These are phyloP conservation scores for Lactarius sanguifluus DNA, from an alignment of 768 basidiomycete species.

Conservation along the genomic window DNA sequence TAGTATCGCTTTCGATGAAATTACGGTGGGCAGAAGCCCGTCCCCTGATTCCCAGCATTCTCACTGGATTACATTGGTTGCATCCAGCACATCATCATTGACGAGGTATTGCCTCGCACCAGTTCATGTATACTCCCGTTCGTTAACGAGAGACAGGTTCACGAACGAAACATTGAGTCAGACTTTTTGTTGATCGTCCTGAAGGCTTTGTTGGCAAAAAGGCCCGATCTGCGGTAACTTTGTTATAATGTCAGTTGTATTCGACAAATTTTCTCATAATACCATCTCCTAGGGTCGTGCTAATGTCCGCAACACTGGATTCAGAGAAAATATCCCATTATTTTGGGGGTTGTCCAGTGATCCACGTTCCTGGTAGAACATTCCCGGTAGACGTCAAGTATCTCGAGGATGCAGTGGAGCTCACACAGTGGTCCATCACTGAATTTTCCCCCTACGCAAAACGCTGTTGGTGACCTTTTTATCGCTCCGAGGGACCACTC, in stretches of 20 bases:
- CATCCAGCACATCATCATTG: slow-evolving; percentile 85
- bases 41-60: slow-evolving; percentile 18
- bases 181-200: slow-evolving; percentile 95
- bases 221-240: slow-evolving; percentile 77
- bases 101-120: slow-evolving; percentile 58
- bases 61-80: slow-evolving; percentile 17
- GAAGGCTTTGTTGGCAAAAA: slow-evolving; percentile 72
- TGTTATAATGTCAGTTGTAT: slow-evolving; percentile 1
- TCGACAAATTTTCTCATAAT: background rate
- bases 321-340: slow-evolving; percentile 85
- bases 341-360: slow-evolving; percentile 81
- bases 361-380: slow-evolving; percentile 91
- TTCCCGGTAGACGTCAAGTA: slow-evolving; percentile 87
- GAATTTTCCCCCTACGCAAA: slow-evolving; percentile 81
- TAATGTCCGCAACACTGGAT: slow-evolving; percentile 97
- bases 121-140: slow-evolving; percentile 12
- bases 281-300: slow-evolving; percentile 61
- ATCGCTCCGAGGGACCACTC: background rate
- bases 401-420: slow-evolving; percentile 89
- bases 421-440: slow-evolving; percentile 72
- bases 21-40: slow-evolving; percentile 62
- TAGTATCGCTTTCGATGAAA: slow-evolving; percentile 86
- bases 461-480: slow-evolving; percentile 48
- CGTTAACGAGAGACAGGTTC: slow-evolving; percentile 53
- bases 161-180: slow-evolving; percentile 95